These are phyloP conservation scores for Cryphonectria nitschkei DNA, from an alignment of 2,329 filamentous ascomycete genomes.

Conservation along the genomic window DNA sequence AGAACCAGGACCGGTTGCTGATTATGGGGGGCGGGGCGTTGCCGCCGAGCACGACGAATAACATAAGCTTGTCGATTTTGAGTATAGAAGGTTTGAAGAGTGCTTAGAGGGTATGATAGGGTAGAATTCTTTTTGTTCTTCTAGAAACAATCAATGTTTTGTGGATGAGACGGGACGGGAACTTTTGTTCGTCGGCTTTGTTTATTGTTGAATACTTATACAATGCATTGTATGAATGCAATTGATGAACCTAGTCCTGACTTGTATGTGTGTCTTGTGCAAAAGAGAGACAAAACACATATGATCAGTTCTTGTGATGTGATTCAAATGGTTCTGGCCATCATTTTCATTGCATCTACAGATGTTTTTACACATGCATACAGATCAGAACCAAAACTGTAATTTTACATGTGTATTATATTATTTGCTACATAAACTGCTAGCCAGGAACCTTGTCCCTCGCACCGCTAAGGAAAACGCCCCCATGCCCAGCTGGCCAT, in stretches of 20 bases:
- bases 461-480: background rate
- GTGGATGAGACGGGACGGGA: background rate
- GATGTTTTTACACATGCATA: too few relatives aligned
- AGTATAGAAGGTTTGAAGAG: slow-evolving; percentile 30
- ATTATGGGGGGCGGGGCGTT: slow-evolving; percentile 51
- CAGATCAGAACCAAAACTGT: too few relatives aligned
- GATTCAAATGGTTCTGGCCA: background rate
- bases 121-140: background rate
- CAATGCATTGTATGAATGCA: too few relatives aligned
- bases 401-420: background rate
- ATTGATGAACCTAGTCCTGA: background rate
- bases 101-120: slow-evolving; percentile 10
- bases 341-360: too few relatives aligned
- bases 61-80: slow-evolving; percentile 44
- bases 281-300: too few relatives aligned
- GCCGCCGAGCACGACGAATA: slow-evolving; percentile 51
- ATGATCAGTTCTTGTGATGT: background rate
- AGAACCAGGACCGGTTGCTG: slow-evolving; percentile 41
- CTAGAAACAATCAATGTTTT: background rate
- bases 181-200: too few relatives aligned
- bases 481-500: background rate
- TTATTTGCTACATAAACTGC: background rate
- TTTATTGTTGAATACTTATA: background rate
- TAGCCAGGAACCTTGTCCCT: background rate
- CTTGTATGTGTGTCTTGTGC: background rate